Base-by-base conservation (phyloP, 2,329 filamentous ascomycete genomes). In the Lachnum nothofagi region DNA sequence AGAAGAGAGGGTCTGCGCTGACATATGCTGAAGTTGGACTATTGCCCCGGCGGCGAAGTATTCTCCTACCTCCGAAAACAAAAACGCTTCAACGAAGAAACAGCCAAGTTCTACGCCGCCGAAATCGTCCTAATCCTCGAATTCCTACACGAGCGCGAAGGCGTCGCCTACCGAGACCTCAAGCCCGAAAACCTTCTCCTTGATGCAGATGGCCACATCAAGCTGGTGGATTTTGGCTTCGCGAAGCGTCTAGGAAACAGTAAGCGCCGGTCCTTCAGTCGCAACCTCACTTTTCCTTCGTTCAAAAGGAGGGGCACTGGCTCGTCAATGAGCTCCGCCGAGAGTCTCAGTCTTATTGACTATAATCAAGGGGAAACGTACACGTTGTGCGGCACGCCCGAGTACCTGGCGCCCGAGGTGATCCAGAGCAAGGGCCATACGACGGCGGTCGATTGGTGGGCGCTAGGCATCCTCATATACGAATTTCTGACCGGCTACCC, bases 401-500 rank as follows among this genome's bases (percentile, higher is more conserved):
- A 91, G 64, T 91, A 91, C 66, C 80, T 91, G 39, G 87, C 87
- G 2, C 87, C 87, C 4, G 87, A 91, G 70, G 87, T 91, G 35
- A 91, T 91, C 58, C 81, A 88, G 57, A 90, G 88, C 65, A 89
- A 88, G 64, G 87, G 85, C 10, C 82, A 85, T 63, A 83, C 79
- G 2, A 82, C 79, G 2, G 86, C 87, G 12, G 87, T 91, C 29
- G 87, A 91, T 71, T 91, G 87, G 87, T 91, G 88, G 88, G 87
- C 88, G 0, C 74, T 93, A 58, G 88, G 88, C 22, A 90, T 91
- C 57, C 69, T 93, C 48, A 83, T 91, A 51, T 91, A 89, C 67
- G 88, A 93, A 64, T 91, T 91, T 63, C 71, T 91, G 42, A 89
- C 88, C 8, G 88, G 88, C 23, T 90, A 91, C 63, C 88, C 88